phyloP scores from a whole-genome alignment of 352 stramenopile genomes.

The Globisporangium heterothallicum region DNA sequence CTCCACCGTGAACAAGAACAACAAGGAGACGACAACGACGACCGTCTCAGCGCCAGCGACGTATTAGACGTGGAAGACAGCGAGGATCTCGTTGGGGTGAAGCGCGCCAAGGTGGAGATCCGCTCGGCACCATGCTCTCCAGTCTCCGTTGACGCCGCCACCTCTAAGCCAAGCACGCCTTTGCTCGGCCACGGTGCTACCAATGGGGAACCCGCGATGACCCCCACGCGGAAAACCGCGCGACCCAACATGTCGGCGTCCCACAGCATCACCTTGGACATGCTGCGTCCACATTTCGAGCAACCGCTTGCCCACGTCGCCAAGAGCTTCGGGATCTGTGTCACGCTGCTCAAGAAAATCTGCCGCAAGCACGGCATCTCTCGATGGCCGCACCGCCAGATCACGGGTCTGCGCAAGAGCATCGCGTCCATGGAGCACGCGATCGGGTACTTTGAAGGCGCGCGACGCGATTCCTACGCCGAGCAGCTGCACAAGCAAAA shows the following conservation, averaged over 20 bases:
- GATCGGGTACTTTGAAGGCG: slow-evolving; percentile 71
- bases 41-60: too few relatives aligned
- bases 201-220: slow-evolving; percentile 1
- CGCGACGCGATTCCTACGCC: slow-evolving; percentile 61
- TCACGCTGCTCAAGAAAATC: slow-evolving; percentile 85
- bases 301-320: slow-evolving; percentile 75
- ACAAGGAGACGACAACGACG: too few relatives aligned
- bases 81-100: too few relatives aligned
- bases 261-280: slow-evolving; percentile 76
- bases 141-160: slow-evolving; percentile 2
- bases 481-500: slow-evolving; percentile 71
- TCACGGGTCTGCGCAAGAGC: slow-evolving; percentile 83
- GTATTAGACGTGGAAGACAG: too few relatives aligned
- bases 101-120: background rate
- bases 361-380: slow-evolving; percentile 75
- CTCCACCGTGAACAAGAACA: too few relatives aligned
- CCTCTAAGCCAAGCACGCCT: background rate
- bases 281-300: slow-evolving; percentile 81
- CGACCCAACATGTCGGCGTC: slow-evolving; percentile 69
- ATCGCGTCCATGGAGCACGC: slow-evolving; percentile 84
- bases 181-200: background rate
- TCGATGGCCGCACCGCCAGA: slow-evolving; percentile 81
- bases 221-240: slow-evolving; percentile 21
- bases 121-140: background rate
- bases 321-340: slow-evolving; percentile 73